A percentile compares a stretch with the other conserved stretches of the same genome.
Evolutionary conservation across 2,329 filamentous ascomycete genomes (phyloP).

Genomic region (Emmonsiellopsis sp.): DNA sequence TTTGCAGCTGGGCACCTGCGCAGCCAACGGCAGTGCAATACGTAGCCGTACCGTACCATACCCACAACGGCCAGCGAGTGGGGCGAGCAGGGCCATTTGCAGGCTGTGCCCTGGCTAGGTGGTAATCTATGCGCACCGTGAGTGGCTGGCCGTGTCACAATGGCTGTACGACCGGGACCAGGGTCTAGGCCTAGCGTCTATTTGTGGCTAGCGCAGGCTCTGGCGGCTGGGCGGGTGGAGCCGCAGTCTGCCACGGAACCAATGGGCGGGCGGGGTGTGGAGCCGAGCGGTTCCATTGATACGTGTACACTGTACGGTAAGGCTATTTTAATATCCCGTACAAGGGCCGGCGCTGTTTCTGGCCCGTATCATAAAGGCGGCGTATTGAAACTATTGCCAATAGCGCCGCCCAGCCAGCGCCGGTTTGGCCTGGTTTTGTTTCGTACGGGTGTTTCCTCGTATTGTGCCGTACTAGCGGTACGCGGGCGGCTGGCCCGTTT

Average conservation of each 20-base stretch:
- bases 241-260: neutral
- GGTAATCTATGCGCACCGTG: neutral
- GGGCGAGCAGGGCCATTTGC: no score
- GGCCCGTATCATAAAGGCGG: no score
- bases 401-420: neutral
- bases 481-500: no score
- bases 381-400: neutral
- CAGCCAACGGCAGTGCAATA: no score
- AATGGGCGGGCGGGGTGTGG: neutral
- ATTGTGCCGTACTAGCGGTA: no score
- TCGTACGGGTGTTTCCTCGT: neutral
- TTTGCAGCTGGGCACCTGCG: no score
- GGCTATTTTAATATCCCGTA: neutral
- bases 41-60: no score
- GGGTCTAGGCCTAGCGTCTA: neutral
- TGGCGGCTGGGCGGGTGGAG: neutral
- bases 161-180: neutral
- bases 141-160: neutral
- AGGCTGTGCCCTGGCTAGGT: neutral
- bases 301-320: neutral
- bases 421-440: neutral
- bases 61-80: no score
- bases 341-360: no score
- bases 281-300: neutral
- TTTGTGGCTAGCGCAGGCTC: neutral